Conservation (phyloP, 768 basidiomycete species). For the Gloeophyllum trabeum region DNA sequence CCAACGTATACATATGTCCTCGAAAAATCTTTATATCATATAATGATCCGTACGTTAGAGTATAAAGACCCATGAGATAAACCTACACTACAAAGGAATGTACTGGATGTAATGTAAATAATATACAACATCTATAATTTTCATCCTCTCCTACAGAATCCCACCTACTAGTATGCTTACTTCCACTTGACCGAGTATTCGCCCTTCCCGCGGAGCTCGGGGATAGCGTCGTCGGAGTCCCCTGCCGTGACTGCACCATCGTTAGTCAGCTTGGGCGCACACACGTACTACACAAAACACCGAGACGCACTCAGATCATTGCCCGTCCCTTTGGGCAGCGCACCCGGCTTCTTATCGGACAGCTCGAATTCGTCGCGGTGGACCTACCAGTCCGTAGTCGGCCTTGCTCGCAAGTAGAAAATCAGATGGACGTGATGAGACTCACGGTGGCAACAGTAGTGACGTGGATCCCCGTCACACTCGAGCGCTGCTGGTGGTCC, state of each 20-base stretch:
- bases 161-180: too few relatives aligned
- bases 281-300: not conserved
- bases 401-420: too few relatives aligned
- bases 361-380: not conserved
- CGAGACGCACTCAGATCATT: not conserved
- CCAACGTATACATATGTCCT: too few relatives aligned
- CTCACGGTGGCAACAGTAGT: not conserved
- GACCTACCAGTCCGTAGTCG: too few relatives aligned
- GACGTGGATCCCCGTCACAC: not conserved
- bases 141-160: too few relatives aligned
- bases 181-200: not conserved
- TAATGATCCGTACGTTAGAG: too few relatives aligned
- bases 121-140: too few relatives aligned
- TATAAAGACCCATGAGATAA: too few relatives aligned
- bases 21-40: too few relatives aligned
- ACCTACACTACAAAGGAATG: too few relatives aligned
- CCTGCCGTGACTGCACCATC: not conserved
- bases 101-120: too few relatives aligned
- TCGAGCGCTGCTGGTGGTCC: not conserved
- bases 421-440: too few relatives aligned
- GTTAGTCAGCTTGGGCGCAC: not conserved
- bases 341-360: not conserved
- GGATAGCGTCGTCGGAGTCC: not conserved
- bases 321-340: not conserved
- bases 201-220: not conserved